Base-by-base conservation (phyloP, 345 rosid species). In the Rhodamnia rubescens region DNA sequence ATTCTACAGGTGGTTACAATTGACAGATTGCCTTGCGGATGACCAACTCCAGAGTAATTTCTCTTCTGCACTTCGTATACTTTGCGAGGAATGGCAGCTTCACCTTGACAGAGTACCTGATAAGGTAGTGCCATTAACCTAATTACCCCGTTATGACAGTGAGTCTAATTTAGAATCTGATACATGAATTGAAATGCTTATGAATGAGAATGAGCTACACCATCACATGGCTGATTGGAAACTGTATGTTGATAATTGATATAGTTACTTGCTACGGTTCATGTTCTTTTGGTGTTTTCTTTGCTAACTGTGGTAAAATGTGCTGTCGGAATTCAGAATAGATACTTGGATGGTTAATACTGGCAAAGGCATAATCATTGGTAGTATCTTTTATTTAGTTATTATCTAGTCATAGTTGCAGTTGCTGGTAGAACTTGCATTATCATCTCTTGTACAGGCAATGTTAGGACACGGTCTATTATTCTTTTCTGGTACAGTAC, bases 11-110 rank as follows among this genome's bases (percentile, higher is more conserved):
- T 96, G 99, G 98, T 90, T 94, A 85, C 90, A 90, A 83, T 97
- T 90, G 81, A 91, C 95, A 50, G 89, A 89, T 53, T 87, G 89
- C 90, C 95, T 93, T 85, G 90, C 89, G 24, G 90, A 88, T 22
- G 91, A 93, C 64, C 91, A 89, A 52, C 93, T 89, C 84, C 95
- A 86, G 85, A 93, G 91, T 86, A 74, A 52, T 84, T 90, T 84
- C 88, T 89, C 89, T 11, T 89, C 92, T 83, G 91, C 89, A 69
- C 89, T 94, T 87, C 89, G 90, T 84, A 91, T 87, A 84, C 93
- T 96, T 84, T 93, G 96, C 85, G 87, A 92, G 86, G 90, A 91
- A 80, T 96, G 98, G 98, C 93, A 89, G 87, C 88, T 87, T 85
- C 92, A 87, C 49, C 90, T 92, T 83, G 95, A 93, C 82, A 93